Percentiles rank a stretch among this genome's conserved stretches.
Conservation (phyloP, 345 rosid genomes). For the Raphanus raphanistrum region DNA sequence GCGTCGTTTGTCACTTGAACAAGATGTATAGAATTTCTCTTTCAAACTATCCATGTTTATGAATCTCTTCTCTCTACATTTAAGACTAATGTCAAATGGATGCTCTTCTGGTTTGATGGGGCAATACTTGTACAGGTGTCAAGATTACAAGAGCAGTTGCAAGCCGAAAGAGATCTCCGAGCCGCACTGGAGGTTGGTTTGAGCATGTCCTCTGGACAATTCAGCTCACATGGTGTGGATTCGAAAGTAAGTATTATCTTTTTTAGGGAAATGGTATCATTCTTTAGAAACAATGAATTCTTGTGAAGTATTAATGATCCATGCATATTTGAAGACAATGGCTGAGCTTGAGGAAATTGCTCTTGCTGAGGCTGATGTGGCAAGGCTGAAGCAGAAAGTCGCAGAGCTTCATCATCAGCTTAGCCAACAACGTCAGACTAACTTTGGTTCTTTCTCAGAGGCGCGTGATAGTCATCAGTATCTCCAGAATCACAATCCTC, state of each 20-base stretch:
- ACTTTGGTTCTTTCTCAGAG: slow-evolving; percentile 76
- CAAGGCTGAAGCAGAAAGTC: slow-evolving; percentile 97
- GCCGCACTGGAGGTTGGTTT: slow-evolving; percentile 97
- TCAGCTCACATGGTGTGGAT: slow-evolving; percentile 88
- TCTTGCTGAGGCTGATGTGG: slow-evolving; percentile 99
- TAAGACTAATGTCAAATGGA: slow-evolving; percentile 8
- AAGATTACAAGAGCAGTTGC: slow-evolving; percentile 98
- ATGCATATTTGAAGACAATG: slow-evolving; percentile 72
- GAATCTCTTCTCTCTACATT: background rate
- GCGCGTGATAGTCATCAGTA: slow-evolving; percentile 74
- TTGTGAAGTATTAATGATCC: background rate
- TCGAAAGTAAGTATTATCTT: slow-evolving; percentile 63
- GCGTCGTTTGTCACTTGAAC: slow-evolving; percentile 96
- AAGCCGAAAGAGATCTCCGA: slow-evolving; percentile 98
- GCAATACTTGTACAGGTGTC: slow-evolving; percentile 60
- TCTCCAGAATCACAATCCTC: slow-evolving; percentile 71
- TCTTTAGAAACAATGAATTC: background rate
- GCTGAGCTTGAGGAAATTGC: slow-evolving; percentile 99
- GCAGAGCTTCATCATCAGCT: slow-evolving; percentile 98
- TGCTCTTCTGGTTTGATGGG: slow-evolving; percentile 19
- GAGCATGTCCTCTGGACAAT: slow-evolving; percentile 97
- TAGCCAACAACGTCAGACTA: slow-evolving; percentile 92
- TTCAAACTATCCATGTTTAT: background rate
- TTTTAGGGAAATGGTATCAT: slow-evolving; percentile 12
- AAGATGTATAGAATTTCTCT: slow-evolving; percentile 63